These are phyloP conservation scores for Hibiscus tridactylites DNA, from an alignment of 345 rosid species.

Conservation along the genomic window DNA sequence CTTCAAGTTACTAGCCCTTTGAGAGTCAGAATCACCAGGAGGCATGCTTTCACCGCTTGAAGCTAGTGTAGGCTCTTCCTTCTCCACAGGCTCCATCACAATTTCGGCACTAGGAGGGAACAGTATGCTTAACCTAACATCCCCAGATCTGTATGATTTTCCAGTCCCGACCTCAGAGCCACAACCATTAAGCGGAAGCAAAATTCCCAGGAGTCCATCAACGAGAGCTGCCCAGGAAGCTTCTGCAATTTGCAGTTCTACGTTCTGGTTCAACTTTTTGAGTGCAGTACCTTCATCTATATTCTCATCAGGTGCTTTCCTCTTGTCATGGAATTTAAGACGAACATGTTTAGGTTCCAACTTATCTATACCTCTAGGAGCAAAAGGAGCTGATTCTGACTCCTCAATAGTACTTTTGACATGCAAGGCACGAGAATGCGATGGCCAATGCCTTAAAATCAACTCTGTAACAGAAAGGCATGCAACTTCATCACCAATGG, in stretches of 20 bases:
- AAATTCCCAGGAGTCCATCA: slow-evolving; percentile 60
- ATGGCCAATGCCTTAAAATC: slow-evolving; percentile 98
- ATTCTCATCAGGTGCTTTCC: slow-evolving; percentile 56
- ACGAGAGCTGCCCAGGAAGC: slow-evolving; percentile 65
- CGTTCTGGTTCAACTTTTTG: slow-evolving; percentile 49
- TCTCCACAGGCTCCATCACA: slow-evolving; percentile 32
- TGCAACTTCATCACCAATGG: slow-evolving; percentile 97
- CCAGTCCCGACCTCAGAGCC: slow-evolving; percentile 23
- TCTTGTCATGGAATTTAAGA: slow-evolving; percentile 79
- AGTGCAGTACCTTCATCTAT: slow-evolving; percentile 34
- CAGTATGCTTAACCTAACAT: slow-evolving; percentile 50
- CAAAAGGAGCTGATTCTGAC: slow-evolving; percentile 66
- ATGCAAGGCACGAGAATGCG: slow-evolving; percentile 87
- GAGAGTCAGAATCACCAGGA: slow-evolving; percentile 37
- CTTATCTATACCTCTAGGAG: slow-evolving; percentile 91
- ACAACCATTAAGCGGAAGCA: slow-evolving; percentile 41
- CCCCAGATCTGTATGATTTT: slow-evolving; percentile 49
- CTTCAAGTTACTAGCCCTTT: slow-evolving; percentile 35
- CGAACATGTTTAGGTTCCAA: slow-evolving; percentile 76
- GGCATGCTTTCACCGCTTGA: slow-evolving; percentile 30
- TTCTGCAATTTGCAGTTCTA: slow-evolving; percentile 52
- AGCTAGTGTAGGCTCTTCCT: slow-evolving; percentile 26
- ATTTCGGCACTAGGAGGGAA: slow-evolving; percentile 38
- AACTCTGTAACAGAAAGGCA: slow-evolving; percentile 87
- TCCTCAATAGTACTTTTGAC: slow-evolving; percentile 76